A percentile compares a stretch with the other conserved stretches of the same genome.
Evolutionary conservation across 2,329 filamentous ascomycete genomes (phyloP).

Genomic region (Trichoderma sp.): DNA sequence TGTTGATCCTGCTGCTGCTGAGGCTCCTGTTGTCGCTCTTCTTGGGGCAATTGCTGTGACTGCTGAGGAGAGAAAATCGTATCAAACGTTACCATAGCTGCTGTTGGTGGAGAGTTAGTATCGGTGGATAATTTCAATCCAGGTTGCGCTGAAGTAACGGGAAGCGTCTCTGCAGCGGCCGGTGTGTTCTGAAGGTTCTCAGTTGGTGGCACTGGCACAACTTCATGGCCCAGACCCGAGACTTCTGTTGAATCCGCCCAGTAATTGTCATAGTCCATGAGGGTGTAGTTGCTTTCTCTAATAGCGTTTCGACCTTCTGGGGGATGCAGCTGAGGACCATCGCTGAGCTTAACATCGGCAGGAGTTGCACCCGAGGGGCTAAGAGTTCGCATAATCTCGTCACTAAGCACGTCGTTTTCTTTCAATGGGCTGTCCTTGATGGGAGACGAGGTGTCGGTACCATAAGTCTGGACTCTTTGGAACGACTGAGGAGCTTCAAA

Average conservation of each 20-base stretch:
- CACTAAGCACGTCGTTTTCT: slow-evolving; percentile 67
- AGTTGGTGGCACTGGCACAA: background rate
- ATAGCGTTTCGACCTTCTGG: slow-evolving; percentile 21
- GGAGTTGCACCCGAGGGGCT: slow-evolving; percentile 43
- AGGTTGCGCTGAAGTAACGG: background rate
- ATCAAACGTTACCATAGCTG: background rate
- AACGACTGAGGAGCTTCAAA: slow-evolving; percentile 35
- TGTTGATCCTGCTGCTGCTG: slow-evolving; percentile 1
- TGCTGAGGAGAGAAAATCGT: slow-evolving; percentile 2
- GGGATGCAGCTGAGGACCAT: slow-evolving; percentile 23
- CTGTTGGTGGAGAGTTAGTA: background rate
- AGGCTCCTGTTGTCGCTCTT: background rate
- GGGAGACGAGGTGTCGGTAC: slow-evolving; percentile 47
- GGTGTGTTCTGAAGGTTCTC: background rate
- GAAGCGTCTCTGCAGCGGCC: background rate
- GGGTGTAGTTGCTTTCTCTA: slow-evolving; percentile 61
- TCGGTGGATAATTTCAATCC: background rate
- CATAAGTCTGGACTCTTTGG: slow-evolving; percentile 44
- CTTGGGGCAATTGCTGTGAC: background rate
- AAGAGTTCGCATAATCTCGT: slow-evolving; percentile 71
- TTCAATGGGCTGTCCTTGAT: slow-evolving; percentile 64
- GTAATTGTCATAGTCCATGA: slow-evolving; percentile 66
- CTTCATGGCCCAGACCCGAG: background rate
- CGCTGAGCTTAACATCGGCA: slow-evolving; percentile 20
- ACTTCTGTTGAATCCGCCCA: slow-evolving; percentile 45